phyloP scores from a whole-genome alignment of 1,284 basidiomycete genomes.

The Cryptococcus wingfieldii region DNA sequence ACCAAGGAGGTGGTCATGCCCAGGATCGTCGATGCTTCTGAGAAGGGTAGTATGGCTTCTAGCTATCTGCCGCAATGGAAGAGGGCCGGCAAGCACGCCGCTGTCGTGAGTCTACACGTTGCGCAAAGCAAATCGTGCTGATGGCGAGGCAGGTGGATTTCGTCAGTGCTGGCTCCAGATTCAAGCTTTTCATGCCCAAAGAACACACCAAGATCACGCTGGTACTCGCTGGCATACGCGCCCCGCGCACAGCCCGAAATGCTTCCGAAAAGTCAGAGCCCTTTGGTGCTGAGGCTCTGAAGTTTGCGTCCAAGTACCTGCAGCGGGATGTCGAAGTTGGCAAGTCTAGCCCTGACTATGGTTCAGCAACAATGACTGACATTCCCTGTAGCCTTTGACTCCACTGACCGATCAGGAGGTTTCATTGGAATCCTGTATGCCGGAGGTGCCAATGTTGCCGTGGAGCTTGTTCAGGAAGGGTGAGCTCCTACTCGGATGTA shows the following conservation, averaged over 20 bases:
- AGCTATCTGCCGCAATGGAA: conserved; percentile 90
- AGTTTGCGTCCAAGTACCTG: conserved; percentile 78
- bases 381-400: conserved; percentile 59
- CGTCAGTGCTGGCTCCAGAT: conserved; percentile 86
- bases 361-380: neutral
- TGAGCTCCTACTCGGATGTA: conserved; percentile 12
- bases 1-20: conserved; percentile 71
- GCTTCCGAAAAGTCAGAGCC: conserved; percentile 83
- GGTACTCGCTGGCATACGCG: conserved; percentile 78
- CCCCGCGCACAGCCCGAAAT: conserved; percentile 75
- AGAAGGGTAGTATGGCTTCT: conserved; percentile 70
- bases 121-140: neutral
- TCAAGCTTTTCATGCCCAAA: conserved; percentile 87
- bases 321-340: conserved; percentile 91
- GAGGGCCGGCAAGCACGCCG: conserved; percentile 74
- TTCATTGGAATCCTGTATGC: conserved; percentile 87
- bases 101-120: conserved; percentile 53
- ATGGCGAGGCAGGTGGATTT: conserved; percentile 61
- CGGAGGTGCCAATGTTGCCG: conserved; percentile 73
- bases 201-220: conserved; percentile 87
- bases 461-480: conserved; percentile 78
- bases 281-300: conserved; percentile 75
- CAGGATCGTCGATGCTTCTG: conserved; percentile 81
- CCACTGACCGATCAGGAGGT: conserved; percentile 88
- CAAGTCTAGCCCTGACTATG: conserved; percentile 3